phyloP scores from a whole-genome alignment of 1,284 basidiomycete genomes.

The Ustilago shanxiensis region DNA sequence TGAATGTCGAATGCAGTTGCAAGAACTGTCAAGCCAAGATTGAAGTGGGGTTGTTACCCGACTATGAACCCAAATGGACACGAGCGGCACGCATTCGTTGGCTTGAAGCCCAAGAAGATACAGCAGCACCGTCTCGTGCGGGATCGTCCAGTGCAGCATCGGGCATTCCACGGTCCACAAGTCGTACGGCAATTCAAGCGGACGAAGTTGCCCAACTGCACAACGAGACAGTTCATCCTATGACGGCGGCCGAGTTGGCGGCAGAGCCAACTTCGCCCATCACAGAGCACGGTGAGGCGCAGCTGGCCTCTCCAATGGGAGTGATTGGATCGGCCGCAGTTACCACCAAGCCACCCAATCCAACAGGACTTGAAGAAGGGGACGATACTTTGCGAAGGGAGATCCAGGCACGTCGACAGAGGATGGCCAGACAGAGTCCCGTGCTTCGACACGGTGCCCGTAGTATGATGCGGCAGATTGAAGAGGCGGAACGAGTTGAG shows the following conservation, averaged over 20 bases:
- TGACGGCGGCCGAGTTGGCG: constrained; percentile 34
- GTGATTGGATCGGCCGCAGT: neutral
- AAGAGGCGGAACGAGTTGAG: constrained; percentile 44
- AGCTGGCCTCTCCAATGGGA: neutral
- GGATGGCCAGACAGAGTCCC: constrained; percentile 30
- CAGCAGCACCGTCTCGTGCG: neutral
- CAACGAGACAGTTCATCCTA: constrained; percentile 38
- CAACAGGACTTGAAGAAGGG: constrained; percentile 29
- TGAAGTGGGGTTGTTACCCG: constrained; percentile 32
- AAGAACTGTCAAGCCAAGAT: constrained; percentile 44
- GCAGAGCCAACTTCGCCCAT: constrained; percentile 28
- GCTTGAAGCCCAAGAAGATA: constrained; percentile 37
- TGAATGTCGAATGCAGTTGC: constrained; percentile 49
- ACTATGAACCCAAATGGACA: constrained; percentile 44
- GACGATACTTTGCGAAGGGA: constrained; percentile 38
- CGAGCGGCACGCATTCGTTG: constrained; percentile 38
- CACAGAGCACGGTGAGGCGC: constrained; percentile 10
- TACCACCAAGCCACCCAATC: constrained; percentile 11
- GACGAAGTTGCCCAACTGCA: constrained; percentile 45
- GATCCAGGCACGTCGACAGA: constrained; percentile 33
- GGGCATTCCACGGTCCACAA: constrained; percentile 12
- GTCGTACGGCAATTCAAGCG: constrained; percentile 41
- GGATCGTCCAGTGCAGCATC: neutral
- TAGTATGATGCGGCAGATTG: constrained; percentile 53
- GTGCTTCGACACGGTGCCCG: constrained; percentile 37